A percentile compares a stretch with the other conserved stretches of the same genome.
Conservation (phyloP, 2,329 filamentous ascomycete genomes). For the Colletotrichum sp. region DNA sequence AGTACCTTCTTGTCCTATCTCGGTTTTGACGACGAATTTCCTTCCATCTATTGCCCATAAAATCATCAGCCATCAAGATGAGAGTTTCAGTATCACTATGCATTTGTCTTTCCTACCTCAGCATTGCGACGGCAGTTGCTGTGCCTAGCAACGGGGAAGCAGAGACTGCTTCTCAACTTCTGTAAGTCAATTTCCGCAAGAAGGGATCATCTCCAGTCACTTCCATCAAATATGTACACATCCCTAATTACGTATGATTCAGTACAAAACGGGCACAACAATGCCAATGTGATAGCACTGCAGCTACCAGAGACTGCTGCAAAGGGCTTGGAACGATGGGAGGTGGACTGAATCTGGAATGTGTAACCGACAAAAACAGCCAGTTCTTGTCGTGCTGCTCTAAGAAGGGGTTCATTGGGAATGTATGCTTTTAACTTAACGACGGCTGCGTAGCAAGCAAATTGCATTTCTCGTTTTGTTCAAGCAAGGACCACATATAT, state of each 20-base stretch:
- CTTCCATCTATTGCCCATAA: neutral
- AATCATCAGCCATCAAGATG: neutral
- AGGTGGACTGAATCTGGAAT: neutral
- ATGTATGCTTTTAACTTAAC: neutral
- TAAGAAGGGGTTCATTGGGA: neutral
- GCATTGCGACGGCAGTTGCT: neutral
- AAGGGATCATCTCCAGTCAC: neutral
- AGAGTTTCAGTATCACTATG: neutral
- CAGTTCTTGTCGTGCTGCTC: neutral
- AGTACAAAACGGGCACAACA: neutral
- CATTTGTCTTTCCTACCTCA: neutral
- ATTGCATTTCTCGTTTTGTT: neutral
- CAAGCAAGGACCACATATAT: fast-evolving
- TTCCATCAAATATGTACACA: fast-evolving
- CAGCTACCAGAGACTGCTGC: neutral
- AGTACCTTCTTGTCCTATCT: neutral
- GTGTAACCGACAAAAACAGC: neutral
- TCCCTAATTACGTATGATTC: neutral
- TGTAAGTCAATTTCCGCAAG: neutral
- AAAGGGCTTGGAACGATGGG: neutral
- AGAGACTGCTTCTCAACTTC: neutral
- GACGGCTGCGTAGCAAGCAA: neutral
- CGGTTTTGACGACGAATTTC: neutral
- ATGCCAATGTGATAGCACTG: neutral
- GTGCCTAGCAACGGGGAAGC: neutral